Conservation (phyloP, 768 basidiomycete species). For the Botryobasidium botryosum region DNA sequence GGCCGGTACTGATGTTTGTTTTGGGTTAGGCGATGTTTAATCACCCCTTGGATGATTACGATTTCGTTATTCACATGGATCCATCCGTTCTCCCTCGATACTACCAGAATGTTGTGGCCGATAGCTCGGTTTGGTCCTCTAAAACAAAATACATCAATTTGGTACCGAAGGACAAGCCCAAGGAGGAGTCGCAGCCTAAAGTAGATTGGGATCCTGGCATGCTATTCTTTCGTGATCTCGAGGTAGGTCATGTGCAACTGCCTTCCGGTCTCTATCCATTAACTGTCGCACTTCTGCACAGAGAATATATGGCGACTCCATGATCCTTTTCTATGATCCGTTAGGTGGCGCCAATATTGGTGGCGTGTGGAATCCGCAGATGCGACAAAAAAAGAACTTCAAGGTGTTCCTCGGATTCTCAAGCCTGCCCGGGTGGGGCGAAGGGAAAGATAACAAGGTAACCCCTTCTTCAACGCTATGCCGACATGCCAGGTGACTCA, state of each 20-base stretch:
- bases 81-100: slow-evolving; percentile 49
- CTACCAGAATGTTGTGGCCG: slow-evolving; percentile 45
- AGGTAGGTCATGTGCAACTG: slow-evolving; percentile 30
- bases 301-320: slow-evolving; percentile 49
- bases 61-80: slow-evolving; percentile 66
- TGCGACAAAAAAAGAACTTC: slow-evolving; percentile 47
- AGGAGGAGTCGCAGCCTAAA: no score
- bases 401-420: slow-evolving; percentile 74
- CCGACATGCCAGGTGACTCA: not conserved
- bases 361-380: slow-evolving; percentile 68
- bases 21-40: slow-evolving; percentile 55
- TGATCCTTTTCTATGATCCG: slow-evolving; percentile 71
- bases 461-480: not conserved
- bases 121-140: slow-evolving; percentile 31
- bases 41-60: slow-evolving; percentile 72
- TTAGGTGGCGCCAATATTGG: slow-evolving; percentile 68
- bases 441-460: slow-evolving; percentile 11
- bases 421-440: slow-evolving; percentile 32
- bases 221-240: slow-evolving; percentile 49
- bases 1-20: not conserved
- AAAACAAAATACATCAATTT: slow-evolving; percentile 32
- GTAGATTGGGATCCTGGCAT: slow-evolving; percentile 72
- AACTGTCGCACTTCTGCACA: not conserved
- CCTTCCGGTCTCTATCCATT: slow-evolving; percentile 5
- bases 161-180: slow-evolving; percentile 16